A percentile compares a stretch with the other conserved stretches of the same genome.
Evolutionary conservation across 306 rosid genomes (phyloP).

Genomic region (Corylus heterophylla): DNA sequence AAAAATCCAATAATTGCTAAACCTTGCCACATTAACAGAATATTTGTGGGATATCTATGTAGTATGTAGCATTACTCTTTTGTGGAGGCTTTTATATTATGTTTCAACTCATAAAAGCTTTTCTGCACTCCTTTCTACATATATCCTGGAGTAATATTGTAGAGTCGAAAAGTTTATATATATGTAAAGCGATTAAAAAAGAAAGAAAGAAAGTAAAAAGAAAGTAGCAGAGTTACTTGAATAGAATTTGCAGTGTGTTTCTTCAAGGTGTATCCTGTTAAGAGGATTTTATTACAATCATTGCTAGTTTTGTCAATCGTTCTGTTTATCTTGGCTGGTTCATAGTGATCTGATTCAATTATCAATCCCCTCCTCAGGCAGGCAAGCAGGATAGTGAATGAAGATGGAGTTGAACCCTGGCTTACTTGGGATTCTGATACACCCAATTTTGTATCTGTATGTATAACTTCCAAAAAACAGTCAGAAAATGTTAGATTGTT

Average conservation of each 20-base stretch:
- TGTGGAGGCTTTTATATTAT: neutral
- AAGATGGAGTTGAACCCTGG: conserved; percentile 21
- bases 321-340: neutral
- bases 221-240: neutral
- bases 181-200: neutral
- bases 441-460: conserved; percentile 6
- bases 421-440: conserved; percentile 16
- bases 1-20: no score
- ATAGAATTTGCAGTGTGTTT: neutral
- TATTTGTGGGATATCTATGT: no score
- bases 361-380: conserved; percentile 28
- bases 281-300: neutral
- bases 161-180: neutral
- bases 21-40: no score
- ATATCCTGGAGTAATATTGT: neutral
- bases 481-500: neutral
- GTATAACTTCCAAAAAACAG: neutral
- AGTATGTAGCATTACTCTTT: neutral
- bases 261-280: neutral
- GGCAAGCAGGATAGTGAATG: conserved; percentile 28
- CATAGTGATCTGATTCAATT: neutral
- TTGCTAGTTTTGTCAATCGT: neutral
- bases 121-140: neutral
- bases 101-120: neutral
- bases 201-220: neutral